Percentiles rank a stretch among this genome's conserved stretches.
Conservation (phyloP, 2,329 filamentous ascomycete species). For the Botrytis elliptica region DNA sequence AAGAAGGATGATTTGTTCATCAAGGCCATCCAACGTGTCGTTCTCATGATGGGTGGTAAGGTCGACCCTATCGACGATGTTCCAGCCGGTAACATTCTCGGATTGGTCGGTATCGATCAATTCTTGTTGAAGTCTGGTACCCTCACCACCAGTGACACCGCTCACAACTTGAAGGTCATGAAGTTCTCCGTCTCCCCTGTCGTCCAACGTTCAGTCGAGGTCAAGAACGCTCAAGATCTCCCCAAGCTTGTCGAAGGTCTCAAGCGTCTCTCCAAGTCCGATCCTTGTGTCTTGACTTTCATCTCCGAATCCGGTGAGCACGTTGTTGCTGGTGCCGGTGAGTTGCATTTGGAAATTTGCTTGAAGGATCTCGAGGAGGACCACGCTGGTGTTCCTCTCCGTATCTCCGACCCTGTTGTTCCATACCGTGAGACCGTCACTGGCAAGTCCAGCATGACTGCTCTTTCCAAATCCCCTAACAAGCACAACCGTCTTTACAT, state of each 20-base stretch:
- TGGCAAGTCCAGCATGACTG: slow-evolving; percentile 84
- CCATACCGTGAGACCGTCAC: slow-evolving; percentile 96
- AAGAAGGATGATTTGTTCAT: slow-evolving; percentile 99
- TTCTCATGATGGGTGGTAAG: slow-evolving; percentile 99
- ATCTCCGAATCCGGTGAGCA: slow-evolving; percentile 96
- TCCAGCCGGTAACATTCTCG: slow-evolving; percentile 98
- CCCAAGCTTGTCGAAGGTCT: slow-evolving; percentile 99
- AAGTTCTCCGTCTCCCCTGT: slow-evolving; percentile 99
- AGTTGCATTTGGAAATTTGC: slow-evolving; percentile 99
- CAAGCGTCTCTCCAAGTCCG: slow-evolving; percentile 99
- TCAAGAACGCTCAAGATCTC: slow-evolving; percentile 99
- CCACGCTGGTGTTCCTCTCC: slow-evolving; percentile 97
- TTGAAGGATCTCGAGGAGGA: slow-evolving; percentile 99
- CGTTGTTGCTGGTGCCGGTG: slow-evolving; percentile 98
- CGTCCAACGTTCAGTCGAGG: slow-evolving; percentile 96
- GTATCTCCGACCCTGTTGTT: slow-evolving; percentile 96
- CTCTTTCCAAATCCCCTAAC: slow-evolving; percentile 99
- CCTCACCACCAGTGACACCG: slow-evolving; percentile 92
- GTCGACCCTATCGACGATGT: slow-evolving; percentile 99
- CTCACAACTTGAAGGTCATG: slow-evolving; percentile 99
- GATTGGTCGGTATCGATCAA: slow-evolving; percentile 98
- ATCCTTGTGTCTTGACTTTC: slow-evolving; percentile 92
- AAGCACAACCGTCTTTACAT: slow-evolving; percentile 99
- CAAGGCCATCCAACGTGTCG: slow-evolving; percentile 99
- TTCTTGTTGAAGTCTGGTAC: slow-evolving; percentile 99